Base-by-base conservation (phyloP, 768 basidiomycete species). In the Termitomyces heimii region DNA sequence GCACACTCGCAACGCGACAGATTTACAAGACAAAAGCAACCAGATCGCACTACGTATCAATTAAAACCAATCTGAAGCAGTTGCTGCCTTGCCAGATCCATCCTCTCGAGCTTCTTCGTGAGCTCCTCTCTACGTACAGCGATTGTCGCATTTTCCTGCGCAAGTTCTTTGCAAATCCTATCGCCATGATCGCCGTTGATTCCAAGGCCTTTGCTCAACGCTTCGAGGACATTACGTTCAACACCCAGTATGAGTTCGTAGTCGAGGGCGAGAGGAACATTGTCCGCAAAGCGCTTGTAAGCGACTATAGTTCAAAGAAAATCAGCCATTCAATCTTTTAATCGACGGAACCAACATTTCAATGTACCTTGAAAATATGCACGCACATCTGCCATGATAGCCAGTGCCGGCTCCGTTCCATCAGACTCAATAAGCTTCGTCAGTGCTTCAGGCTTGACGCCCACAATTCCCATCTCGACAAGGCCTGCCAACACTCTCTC, bases 351-450 rank as follows among this genome's bases (percentile, higher is more conserved):
- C 8, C 34, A 28, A 32, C 18, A 46, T 39, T 29, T 29, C 35
- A 16, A 56, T 64, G 5, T 62, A 86, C 89, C 88, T 76, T 89
- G 85, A 67, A 89, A 89, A 62, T 90, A 89, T 0, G 84, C 87
- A 7, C 85, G 75, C 2, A 88, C 85, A 55, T 83, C 79, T 0
- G 85, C 85, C 86, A 90, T 89, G 62, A 89, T 86, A 4, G 68
- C 63, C 18, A 89, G 62, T 0, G 83, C 83, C 0, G 79, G 75
- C 40, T 83, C 84, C 73, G 75, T 77, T 2, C 70, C 70, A 59
- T 87, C 84, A 0, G 73, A 56, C 0, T 80, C 77, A 3, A 84
- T 71, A 0, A 88, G 62, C 62, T 75, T 82, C 0, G 76, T 61
- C 0, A 88, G 60, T 53, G 84, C 81, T 3, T 68, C 67, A 0